Percentiles rank a stretch among this genome's conserved stretches.
Evolutionary conservation across 2,329 filamentous ascomycete genomes (phyloP).

Genomic region (Alternaria postmessia): DNA sequence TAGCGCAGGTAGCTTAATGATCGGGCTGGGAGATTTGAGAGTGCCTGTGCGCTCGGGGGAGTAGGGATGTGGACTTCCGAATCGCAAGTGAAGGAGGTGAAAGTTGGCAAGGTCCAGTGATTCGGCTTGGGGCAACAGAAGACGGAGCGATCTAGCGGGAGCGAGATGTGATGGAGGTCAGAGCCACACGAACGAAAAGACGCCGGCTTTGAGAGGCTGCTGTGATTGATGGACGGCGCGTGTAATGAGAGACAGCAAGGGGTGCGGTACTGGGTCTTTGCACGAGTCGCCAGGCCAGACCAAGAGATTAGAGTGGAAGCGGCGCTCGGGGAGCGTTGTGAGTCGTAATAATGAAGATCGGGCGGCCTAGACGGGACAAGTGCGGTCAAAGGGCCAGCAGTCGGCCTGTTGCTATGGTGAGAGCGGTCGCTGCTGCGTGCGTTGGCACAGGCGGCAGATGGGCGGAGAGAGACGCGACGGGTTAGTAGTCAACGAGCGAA

Average conservation of each 20-base stretch:
- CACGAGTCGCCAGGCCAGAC: constrained; percentile 50
- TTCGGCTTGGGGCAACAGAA: constrained; percentile 19
- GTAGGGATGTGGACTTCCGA: constrained; percentile 45
- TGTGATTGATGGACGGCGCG: constrained; percentile 43
- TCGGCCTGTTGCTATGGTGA: constrained; percentile 51
- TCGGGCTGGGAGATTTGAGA: constrained; percentile 46
- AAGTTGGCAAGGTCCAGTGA: constrained; percentile 33
- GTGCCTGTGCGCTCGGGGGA: constrained; percentile 48
- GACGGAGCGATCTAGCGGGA: constrained; percentile 36
- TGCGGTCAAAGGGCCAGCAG: constrained; percentile 38
- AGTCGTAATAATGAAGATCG: constrained; percentile 48
- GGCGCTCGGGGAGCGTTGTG: constrained; percentile 38
- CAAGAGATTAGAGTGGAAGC: constrained; percentile 50
- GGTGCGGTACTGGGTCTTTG: constrained; percentile 42
- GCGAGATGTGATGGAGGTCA: constrained; percentile 33
- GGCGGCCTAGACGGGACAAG: constrained; percentile 42
- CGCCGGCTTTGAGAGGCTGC: constrained; percentile 26
- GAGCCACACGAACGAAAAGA: constrained; percentile 29
- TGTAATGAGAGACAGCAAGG: constrained; percentile 36
- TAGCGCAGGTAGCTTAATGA: constrained; percentile 49
- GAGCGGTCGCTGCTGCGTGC: constrained; percentile 49
- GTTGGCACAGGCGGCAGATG: constrained; percentile 40
- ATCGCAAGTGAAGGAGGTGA: constrained; percentile 29
- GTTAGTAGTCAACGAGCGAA: constrained; percentile 22
- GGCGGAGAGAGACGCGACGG: constrained; percentile 28